Evolutionary conservation across 2,329 filamentous ascomycete species (phyloP), one percentile per base, ranked within the genome.

Genomic region (Fusarium tjaetaba): DNA sequence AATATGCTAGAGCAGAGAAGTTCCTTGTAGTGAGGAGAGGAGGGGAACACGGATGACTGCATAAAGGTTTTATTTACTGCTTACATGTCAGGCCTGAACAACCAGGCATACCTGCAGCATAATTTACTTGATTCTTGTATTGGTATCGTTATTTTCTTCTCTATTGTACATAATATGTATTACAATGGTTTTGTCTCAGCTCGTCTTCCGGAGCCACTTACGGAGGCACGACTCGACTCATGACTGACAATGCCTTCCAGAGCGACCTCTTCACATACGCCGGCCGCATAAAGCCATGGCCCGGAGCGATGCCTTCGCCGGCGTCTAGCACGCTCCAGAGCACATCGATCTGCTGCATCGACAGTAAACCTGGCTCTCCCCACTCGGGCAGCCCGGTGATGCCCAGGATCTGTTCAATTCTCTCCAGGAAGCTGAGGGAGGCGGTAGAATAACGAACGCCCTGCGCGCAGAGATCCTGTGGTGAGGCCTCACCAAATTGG

Each of bases 261-360:
- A 45, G 24, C 0, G 24, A 26, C 16, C 16, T 45, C 42, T 9
- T 45, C 5, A 45, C 42, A 26, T 26, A 45, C 1, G 24, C 42
- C 24, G 42, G 42, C 42, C 42, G 24, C 42, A 45, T 26, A 8
- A 26, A 45, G 2, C 24, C 42, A 0, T 45, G 24, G 4, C 24
- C 42, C 0, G 42, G 42, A 14, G 24, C 24, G 0, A 45, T 14
- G 0, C 24, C 42, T 0, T 26, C 42, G 11, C 42, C 24, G 2
- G 16, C 42, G 1, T 45, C 42, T 2, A 45, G 11, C 16, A 45
- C 24, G 42, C 42, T 45, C 24, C 24, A 45, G 42, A 45, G 42
- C 4, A 45, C 7, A 26, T 45, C 4, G 7, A 45, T 45, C 42
- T 45, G 42, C 24, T 45, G 42, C 7, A 20, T 45, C 3, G 42